Conservation (phyloP, 2,329 filamentous ascomycete genomes). For the Domatiomyces globalis region DNA sequence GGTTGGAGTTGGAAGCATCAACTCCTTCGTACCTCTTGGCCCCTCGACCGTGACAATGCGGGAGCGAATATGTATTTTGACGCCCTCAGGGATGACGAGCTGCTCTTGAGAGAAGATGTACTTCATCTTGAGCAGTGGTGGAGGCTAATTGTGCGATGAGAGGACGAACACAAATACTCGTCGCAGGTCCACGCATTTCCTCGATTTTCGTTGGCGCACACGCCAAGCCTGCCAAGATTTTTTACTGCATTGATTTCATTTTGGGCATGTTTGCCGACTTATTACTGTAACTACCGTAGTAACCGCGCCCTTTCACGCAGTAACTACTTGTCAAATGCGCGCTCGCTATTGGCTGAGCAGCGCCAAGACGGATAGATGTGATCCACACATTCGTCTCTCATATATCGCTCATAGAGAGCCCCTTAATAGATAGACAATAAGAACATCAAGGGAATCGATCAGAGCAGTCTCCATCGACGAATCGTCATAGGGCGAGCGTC, state of each 20-base stretch:
- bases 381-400: too few species aligned
- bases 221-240: neutral
- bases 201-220: neutral
- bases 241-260: neutral
- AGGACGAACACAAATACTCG: neutral
- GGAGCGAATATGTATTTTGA: conserved; percentile 97
- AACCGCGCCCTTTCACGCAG: too few species aligned
- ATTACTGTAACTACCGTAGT: too few species aligned
- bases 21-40: conserved; percentile 57
- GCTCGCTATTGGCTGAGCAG: too few species aligned
- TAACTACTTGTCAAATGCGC: too few species aligned
- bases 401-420: too few species aligned
- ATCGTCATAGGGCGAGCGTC: too few species aligned
- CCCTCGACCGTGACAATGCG: conserved; percentile 93
- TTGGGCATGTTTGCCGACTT: neutral
- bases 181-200: neutral
- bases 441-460: too few species aligned
- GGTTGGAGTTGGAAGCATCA: conserved; percentile 5
- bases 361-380: too few species aligned
- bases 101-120: conserved; percentile 98
- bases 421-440: too few species aligned
- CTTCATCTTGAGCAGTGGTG: conserved; percentile 62
- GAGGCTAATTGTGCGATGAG: neutral
- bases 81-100: conserved; percentile 90
- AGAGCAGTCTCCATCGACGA: too few species aligned